Conservation (phyloP, 2,329 filamentous ascomycete genomes). For the Hymenoscyphus fructigenus region DNA sequence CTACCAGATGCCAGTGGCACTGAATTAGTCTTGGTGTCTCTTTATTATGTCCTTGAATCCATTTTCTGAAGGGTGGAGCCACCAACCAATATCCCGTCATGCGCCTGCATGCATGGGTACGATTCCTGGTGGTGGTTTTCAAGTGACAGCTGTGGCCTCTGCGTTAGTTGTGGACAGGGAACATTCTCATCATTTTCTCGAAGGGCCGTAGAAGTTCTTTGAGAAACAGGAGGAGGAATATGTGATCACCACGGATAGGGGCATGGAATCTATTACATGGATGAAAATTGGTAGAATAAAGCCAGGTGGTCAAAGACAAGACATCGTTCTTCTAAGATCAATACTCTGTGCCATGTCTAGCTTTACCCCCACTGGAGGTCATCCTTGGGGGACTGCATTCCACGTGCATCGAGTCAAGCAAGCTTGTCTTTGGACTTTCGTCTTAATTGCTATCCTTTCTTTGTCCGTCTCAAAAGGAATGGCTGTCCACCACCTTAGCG, state of each 20-base stretch:
- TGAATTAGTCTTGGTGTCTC: background rate
- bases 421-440: conserved; percentile 28
- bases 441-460: conserved; percentile 38
- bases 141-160: conserved; percentile 44
- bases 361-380: conserved; percentile 15
- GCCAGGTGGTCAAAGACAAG: background rate
- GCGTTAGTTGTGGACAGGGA: conserved; percentile 36
- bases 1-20: conserved; percentile 2
- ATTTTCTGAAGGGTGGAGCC: conserved; percentile 10
- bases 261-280: conserved; percentile 26
- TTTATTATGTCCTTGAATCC: conserved; percentile 1
- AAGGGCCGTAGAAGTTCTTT: conserved; percentile 40
- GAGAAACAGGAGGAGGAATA: conserved; percentile 24
- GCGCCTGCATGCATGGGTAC: conserved; percentile 33
- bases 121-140: conserved; percentile 24
- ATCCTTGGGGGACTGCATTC: conserved; percentile 33
- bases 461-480: conserved; percentile 45
- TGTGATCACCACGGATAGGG: conserved; percentile 31
- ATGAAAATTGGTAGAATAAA: conserved; percentile 4
- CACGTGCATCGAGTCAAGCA: conserved; percentile 58
- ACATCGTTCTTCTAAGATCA: conserved; percentile 8
- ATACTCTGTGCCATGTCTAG: conserved; percentile 12
- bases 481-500: conserved; percentile 26
- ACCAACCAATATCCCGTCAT: conserved; percentile 20
- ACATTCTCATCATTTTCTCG: conserved; percentile 41